phyloP scores from a whole-genome alignment of 768 basidiomycete species.

The Hemileccinum impolitum region DNA sequence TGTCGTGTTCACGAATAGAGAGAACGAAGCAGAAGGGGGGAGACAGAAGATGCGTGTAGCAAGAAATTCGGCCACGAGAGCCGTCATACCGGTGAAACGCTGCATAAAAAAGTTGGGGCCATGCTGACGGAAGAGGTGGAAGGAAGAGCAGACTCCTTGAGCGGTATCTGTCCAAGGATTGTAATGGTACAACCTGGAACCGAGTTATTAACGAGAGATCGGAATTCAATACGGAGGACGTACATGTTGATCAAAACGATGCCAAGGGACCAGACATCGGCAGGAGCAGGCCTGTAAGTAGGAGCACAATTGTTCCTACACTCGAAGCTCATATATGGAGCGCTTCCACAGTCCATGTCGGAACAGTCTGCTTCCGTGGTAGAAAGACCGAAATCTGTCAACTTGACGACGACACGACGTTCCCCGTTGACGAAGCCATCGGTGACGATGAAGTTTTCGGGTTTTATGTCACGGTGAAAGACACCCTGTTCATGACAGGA shows the following conservation, averaged over 20 bases:
- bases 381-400: conserved; percentile 94
- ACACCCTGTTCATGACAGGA: conserved; percentile 89
- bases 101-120: conserved; percentile 85
- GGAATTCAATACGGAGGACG: conserved; percentile 23
- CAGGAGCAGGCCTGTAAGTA: conserved; percentile 89
- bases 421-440: conserved; percentile 70
- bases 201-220: conserved; percentile 2
- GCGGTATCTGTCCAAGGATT: conserved; percentile 98
- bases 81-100: conserved; percentile 88
- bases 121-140: conserved; percentile 72
- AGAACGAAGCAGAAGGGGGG: conserved; percentile 48
- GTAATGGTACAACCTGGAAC: conserved; percentile 85
- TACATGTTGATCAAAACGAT: conserved; percentile 99
- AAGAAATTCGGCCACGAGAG: conserved; percentile 82
- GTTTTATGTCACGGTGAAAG: conserved; percentile 98
- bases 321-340: conserved; percentile 99
- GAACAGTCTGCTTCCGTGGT: conserved; percentile 85
- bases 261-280: conserved; percentile 98
- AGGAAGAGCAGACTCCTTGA: conserved; percentile 75
- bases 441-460: conserved; percentile 96
- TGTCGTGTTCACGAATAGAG: conserved; percentile 24
- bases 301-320: conserved; percentile 97
- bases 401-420: conserved; percentile 91
- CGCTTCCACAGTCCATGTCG: conserved; percentile 98
- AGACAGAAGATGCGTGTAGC: conserved; percentile 82